Conservation (phyloP, 768 basidiomycete genomes). For the Galerina marginata region DNA sequence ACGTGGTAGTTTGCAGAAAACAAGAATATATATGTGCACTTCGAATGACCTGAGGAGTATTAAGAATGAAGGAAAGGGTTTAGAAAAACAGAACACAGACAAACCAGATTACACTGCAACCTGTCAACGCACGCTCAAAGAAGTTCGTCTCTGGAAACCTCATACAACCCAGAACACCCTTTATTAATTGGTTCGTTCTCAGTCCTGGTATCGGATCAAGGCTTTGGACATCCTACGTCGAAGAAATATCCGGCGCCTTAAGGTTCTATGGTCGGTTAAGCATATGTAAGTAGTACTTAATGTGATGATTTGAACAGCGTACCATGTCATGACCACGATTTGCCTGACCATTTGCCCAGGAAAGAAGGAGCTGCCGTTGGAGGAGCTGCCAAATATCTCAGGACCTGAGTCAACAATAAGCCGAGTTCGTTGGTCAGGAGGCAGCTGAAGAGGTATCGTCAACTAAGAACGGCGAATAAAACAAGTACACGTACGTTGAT, state of each 20-base stretch:
- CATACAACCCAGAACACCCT: constrained; percentile 18
- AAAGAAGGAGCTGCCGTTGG: constrained; percentile 23
- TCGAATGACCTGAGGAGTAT: too few species aligned
- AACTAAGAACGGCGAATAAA: neutral
- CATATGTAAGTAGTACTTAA: constrained; percentile 7
- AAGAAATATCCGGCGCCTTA: constrained; percentile 22
- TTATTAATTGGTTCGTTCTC: constrained; percentile 10
- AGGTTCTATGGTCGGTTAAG: constrained; percentile 8
- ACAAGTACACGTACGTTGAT: constrained; percentile 18
- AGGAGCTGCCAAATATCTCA: constrained; percentile 37
- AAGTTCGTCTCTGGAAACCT: constrained; percentile 18
- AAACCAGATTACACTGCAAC: too few species aligned
- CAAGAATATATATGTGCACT: too few species aligned
- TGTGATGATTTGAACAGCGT: neutral
- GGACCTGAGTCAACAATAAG: constrained; percentile 27
- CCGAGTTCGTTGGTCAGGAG: constrained; percentile 18
- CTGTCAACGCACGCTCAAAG: too few species aligned
- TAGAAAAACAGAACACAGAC: too few species aligned
- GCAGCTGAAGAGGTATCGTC: constrained; percentile 8
- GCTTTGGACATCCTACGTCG: constrained; percentile 17
- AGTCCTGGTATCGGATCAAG: constrained; percentile 3
- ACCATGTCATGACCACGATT: constrained; percentile 35
- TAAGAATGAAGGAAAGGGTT: too few species aligned
- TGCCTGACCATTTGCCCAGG: constrained; percentile 35
- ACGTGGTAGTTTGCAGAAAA: too few species aligned